phyloP scores from a whole-genome alignment of 78 protist species.

The Chrysochromulina parva region DNA sequence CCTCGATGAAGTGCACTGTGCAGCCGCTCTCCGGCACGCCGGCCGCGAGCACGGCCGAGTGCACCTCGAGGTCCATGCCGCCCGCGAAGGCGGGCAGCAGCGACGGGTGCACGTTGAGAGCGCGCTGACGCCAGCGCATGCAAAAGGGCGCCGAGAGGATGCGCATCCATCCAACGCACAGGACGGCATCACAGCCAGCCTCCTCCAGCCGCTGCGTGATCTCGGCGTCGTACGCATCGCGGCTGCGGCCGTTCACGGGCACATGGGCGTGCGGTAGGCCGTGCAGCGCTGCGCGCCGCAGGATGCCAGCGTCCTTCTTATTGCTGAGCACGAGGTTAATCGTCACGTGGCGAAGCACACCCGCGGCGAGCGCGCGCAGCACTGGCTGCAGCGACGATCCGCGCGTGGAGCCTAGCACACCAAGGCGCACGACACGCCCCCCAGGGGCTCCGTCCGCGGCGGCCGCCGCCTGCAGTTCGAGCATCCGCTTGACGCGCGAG shows the following conservation, averaged over 20 bases:
- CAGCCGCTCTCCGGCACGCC: constrained; percentile 23
- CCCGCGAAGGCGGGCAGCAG: constrained; percentile 23
- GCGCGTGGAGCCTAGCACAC: constrained; percentile 38
- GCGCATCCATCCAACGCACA: constrained; percentile 42
- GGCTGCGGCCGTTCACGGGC: constrained; percentile 4
- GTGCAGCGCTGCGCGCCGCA: constrained; percentile 27
- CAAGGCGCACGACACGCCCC: not conserved
- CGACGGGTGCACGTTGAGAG: constrained; percentile 34
- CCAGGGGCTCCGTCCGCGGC: not conserved
- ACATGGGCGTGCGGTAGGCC: not conserved
- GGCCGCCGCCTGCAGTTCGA: not conserved
- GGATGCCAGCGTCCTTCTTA: constrained; percentile 3
- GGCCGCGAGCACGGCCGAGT: constrained; percentile 31
- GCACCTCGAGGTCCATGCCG: constrained; percentile 42
- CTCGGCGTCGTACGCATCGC: constrained; percentile 30
- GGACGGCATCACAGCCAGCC: not conserved
- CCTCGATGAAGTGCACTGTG: constrained; percentile 17
- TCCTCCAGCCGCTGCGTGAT: not conserved
- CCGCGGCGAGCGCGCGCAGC: constrained; percentile 4
- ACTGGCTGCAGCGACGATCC: constrained; percentile 39
- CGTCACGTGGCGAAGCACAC: not conserved
- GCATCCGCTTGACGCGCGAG: constrained; percentile 13
- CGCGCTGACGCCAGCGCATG: constrained; percentile 1
- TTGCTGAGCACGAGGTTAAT: constrained; percentile 6
- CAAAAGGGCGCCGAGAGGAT: constrained; percentile 31